A percentile compares a stretch with the other conserved stretches of the same genome.
Evolutionary conservation across 305 asterid species (phyloP).

Genomic region (Rubia tinctorum): DNA sequence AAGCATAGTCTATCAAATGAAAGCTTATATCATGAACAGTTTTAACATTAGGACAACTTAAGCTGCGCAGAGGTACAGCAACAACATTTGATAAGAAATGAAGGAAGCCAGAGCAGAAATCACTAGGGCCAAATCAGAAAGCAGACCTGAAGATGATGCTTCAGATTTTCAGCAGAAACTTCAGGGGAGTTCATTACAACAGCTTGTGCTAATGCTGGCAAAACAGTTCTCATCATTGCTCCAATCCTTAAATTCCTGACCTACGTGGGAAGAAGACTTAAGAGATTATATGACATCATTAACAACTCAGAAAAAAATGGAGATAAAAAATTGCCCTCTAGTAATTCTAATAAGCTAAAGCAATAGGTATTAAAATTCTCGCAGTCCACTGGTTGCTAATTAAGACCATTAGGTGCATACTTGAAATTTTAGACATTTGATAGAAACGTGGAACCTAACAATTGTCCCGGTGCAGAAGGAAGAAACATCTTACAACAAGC

Average conservation of each 20-base stretch:
- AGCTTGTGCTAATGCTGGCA: constrained; percentile 95
- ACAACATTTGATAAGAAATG: neutral
- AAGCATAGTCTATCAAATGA: neutral
- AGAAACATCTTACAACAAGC: neutral
- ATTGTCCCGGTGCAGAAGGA: neutral
- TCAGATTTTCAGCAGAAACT: constrained; percentile 45
- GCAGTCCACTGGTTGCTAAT: neutral
- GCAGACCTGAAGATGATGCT: constrained; percentile 70
- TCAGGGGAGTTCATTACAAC: constrained; percentile 52
- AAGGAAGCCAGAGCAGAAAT: neutral
- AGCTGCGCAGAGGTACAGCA: neutral
- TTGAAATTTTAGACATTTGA: neutral
- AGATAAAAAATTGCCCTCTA: neutral
- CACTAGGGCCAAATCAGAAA: constrained; percentile 17
- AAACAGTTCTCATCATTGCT: constrained; percentile 88
- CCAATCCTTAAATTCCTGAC: constrained; percentile 93
- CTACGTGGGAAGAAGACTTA: constrained; percentile 30
- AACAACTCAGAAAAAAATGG: neutral
- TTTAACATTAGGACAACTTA: constrained; percentile 1
- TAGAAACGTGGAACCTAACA: neutral
- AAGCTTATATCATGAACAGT: neutral
- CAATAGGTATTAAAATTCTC: neutral
- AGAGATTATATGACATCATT: neutral
- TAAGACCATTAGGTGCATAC: neutral
- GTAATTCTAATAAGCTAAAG: neutral